These are phyloP conservation scores for Clitopilus hobsonii DNA, from an alignment of 768 basidiomycete genomes.

Conservation along the genomic window DNA sequence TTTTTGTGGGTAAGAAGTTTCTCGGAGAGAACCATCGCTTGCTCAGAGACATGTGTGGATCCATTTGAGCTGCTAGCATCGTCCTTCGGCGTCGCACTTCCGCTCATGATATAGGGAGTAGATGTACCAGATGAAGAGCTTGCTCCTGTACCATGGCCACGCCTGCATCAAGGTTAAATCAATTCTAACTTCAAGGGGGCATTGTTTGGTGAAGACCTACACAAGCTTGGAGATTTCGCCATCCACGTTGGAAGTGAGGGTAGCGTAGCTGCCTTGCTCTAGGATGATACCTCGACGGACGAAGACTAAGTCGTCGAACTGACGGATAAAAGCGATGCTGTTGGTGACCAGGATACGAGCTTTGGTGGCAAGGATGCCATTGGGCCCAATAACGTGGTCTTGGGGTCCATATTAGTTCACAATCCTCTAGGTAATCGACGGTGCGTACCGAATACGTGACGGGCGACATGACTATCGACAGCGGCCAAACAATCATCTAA, in stretches of 20 bases:
- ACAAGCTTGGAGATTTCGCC: conserved; percentile 72
- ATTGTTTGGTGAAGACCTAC: conserved; percentile 35
- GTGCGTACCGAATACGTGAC: conserved; percentile 71
- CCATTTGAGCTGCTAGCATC: conserved; percentile 18
- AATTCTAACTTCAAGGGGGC: background rate
- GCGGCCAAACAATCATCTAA: conserved; percentile 90
- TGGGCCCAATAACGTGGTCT: conserved; percentile 86
- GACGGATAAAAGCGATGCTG: conserved; percentile 74
- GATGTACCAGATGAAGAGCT: conserved; percentile 41
- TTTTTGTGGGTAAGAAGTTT: conserved; percentile 46
- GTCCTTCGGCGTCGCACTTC: conserved; percentile 25
- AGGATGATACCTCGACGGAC: conserved; percentile 80
- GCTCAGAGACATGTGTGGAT: conserved; percentile 15
- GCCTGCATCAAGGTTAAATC: conserved; percentile 10
- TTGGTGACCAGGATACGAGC: conserved; percentile 87
- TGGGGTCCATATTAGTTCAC: too few species aligned
- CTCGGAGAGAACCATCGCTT: conserved; percentile 37
- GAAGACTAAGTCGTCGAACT: conserved; percentile 73
- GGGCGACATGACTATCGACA: conserved; percentile 83
- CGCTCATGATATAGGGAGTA: conserved; percentile 43
- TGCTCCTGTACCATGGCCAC: conserved; percentile 36
- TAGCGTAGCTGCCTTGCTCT: conserved; percentile 65
- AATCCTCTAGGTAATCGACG: background rate
- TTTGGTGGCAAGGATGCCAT: conserved; percentile 77
- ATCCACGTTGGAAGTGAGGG: conserved; percentile 53